These are phyloP conservation scores for Pythium dissimile DNA, from an alignment of 352 stramenopile genomes.

Conservation along the genomic window DNA sequence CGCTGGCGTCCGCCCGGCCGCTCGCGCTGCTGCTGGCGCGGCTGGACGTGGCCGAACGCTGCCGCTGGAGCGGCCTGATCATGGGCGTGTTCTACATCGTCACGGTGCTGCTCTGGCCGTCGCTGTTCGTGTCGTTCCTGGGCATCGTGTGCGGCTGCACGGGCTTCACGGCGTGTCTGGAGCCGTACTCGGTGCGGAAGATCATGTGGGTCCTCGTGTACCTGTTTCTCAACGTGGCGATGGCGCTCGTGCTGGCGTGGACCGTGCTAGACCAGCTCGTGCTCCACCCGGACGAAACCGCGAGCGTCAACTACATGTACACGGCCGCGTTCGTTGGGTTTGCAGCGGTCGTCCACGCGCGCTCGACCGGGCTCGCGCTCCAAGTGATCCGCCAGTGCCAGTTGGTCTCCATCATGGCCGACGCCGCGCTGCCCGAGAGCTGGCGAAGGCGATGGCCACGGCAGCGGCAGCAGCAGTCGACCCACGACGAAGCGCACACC, in stretches of 20 bases:
- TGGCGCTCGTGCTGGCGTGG: constrained; percentile 7
- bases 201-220: constrained; percentile 13
- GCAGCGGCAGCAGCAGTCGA: neutral
- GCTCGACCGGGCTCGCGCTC: neutral
- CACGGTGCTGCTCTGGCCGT: constrained; percentile 17
- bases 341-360: constrained; percentile 2
- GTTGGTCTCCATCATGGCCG: neutral
- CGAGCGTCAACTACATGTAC: constrained; percentile 9
- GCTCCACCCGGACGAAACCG: neutral
- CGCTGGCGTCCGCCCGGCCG: neutral
- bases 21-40: constrained; percentile 5
- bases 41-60: constrained; percentile 11
- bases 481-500: neutral
- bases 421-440: neutral
- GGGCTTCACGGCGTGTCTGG: constrained; percentile 1
- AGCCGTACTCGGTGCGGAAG: constrained; percentile 12
- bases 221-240: constrained; percentile 9
- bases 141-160: neutral
- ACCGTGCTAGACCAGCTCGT: constrained; percentile 1
- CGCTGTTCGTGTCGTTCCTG: constrained; percentile 6
- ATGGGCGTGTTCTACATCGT: constrained; percentile 14
- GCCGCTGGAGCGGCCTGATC: constrained; percentile 11
- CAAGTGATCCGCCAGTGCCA: constrained; percentile 5
- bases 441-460: constrained; percentile 1
- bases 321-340: neutral